Base-by-base conservation (phyloP, 2,329 filamentous ascomycete species). In the Pseudogymnoascus sp. region DNA sequence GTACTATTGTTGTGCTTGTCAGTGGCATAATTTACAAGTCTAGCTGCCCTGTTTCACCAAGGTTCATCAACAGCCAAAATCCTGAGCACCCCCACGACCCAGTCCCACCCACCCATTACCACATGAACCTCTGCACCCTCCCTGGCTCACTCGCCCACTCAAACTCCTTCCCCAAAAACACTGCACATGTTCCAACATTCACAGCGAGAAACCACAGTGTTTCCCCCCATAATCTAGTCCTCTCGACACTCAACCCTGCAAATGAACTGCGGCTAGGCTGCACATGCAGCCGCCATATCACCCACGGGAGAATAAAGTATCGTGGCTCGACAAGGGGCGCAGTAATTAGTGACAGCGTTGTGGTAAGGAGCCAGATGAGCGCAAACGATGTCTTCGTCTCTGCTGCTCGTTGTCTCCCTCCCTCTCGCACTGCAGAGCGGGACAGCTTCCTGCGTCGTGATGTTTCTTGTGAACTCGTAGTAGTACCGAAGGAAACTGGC, bases 281-380 rank as follows among this genome's bases (percentile, higher is more conserved):
- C 0, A 95, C 77, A 69, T 95, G 83, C 6, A 97, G 76, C 0
- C 94, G 83, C 91, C 92, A 97, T 69, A 97, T 86, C 7, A 97
- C 83, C 91, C 92, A 99, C 0, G 93, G 92, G 11, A 97, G 81
- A 72, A 99, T 95, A 74, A 96, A 96, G 75, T 99, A 99, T 12
- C 94, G 84, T 12, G 94, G 94, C 74, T 99, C 94, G 8, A 99
- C 93, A 0, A 99, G 82, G 0, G 94, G 92, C 0, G 94, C 92
- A 0, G 91, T 94, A 62, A 96, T 77, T 11, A 99, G 82, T 0
- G 90, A 93, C 3, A 96, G 79, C 0, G 87, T 72, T 0, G 92
- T 92, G 0, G 92, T 83, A 4, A 86, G 76, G 6, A 96, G 73
- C 66, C 84, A 80, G 23, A 87, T 75, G 28, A 87, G 72, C 1